Percentiles rank a stretch among this genome's conserved stretches.
Evolutionary conservation across 1,284 basidiomycete species (phyloP).

Genomic region (Moesziomyces antarcticus): DNA sequence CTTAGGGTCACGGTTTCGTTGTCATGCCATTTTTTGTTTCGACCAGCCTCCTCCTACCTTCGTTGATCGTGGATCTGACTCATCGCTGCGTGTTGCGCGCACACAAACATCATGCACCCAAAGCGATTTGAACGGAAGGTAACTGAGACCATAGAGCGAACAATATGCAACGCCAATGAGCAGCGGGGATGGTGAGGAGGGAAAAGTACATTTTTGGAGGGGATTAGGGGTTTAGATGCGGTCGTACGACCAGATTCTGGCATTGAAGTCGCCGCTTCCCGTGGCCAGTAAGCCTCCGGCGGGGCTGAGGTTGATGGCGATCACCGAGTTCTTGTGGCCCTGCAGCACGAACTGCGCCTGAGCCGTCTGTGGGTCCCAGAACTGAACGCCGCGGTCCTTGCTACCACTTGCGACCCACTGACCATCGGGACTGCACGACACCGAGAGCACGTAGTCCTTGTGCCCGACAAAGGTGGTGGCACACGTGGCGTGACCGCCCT

Average conservation of each 20-base stretch:
- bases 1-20: too few species aligned
- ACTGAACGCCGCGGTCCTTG: constrained; percentile 82
- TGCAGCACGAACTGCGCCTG: constrained; percentile 84
- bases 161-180: constrained; percentile 1
- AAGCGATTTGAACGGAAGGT: too few species aligned
- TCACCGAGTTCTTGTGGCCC: constrained; percentile 91
- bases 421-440: constrained; percentile 84
- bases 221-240: constrained; percentile 17
- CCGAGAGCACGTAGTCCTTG: constrained; percentile 84
- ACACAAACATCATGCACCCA: too few species aligned
- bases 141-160: neutral
- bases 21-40: too few species aligned
- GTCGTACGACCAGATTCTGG: constrained; percentile 65
- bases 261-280: constrained; percentile 83
- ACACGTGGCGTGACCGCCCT: constrained; percentile 72
- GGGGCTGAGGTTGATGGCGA: constrained; percentile 83
- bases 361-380: constrained; percentile 81
- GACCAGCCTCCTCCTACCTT: too few species aligned
- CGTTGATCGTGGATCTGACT: too few species aligned
- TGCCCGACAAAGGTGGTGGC: constrained; percentile 84
- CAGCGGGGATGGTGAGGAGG: neutral
- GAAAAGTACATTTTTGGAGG: constrained; percentile 11
- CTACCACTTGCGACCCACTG: constrained; percentile 89
- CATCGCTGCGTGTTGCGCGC: too few species aligned
- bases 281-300: constrained; percentile 81